A percentile compares a stretch with the other conserved stretches of the same genome.
Conservation (phyloP, 441 rosid species). For the Dalechampia spathulata region DNA sequence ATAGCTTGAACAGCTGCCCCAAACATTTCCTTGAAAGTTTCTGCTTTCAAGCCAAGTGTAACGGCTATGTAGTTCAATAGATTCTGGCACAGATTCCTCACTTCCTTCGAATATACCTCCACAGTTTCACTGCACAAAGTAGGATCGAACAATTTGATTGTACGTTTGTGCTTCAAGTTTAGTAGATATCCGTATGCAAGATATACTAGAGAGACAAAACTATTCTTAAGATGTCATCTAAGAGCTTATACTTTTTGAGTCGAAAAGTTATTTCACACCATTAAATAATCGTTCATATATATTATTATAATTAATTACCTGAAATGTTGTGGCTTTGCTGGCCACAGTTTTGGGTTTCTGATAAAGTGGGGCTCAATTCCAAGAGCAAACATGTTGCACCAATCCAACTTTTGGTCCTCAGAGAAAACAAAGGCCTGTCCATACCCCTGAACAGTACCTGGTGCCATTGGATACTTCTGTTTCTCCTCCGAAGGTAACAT, state of each 20-base stretch:
- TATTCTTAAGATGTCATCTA: too few relatives aligned
- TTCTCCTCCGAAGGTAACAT: conserved; percentile 37
- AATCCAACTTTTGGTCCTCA: conserved; percentile 45
- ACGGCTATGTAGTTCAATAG: conserved; percentile 48
- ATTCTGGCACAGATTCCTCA: conserved; percentile 55
- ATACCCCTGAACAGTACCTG: conserved; percentile 45
- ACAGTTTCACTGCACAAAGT: conserved; percentile 43
- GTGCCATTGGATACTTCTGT: conserved; percentile 39
- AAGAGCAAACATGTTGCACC: conserved; percentile 52
- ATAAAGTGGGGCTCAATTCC: conserved; percentile 33
- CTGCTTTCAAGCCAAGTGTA: conserved; percentile 50
- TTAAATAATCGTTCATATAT: too few relatives aligned
- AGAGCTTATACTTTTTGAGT: too few relatives aligned
- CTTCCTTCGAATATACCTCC: conserved; percentile 50
- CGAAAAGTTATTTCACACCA: too few relatives aligned
- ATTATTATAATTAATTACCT: conserved; percentile 48
- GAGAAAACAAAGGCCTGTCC: conserved; percentile 50
- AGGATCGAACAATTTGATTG: too few relatives aligned
- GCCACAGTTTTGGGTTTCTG: conserved; percentile 74
- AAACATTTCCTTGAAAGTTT: conserved; percentile 58
- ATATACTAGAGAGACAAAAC: too few relatives aligned
- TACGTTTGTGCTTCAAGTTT: too few relatives aligned
- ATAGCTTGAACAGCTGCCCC: conserved; percentile 76
- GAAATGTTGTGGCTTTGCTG: conserved; percentile 52
- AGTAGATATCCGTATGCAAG: too few relatives aligned